phyloP scores from a whole-genome alignment of 306 rosid genomes.

The Lupinus albus region DNA sequence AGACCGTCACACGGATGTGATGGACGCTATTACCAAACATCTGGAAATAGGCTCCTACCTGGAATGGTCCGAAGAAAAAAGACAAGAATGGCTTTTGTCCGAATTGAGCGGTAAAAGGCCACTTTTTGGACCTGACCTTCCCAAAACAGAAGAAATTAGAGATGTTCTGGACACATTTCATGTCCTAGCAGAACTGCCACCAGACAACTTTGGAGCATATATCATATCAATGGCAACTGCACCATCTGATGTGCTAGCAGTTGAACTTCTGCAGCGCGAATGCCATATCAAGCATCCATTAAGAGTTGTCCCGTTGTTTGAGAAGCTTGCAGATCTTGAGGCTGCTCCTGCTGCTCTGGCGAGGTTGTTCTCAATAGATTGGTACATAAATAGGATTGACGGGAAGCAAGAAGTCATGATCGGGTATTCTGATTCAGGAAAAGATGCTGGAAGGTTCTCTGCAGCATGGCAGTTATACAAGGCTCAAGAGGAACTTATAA shows the following conservation, averaged over 20 bases:
- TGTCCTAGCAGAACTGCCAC: slow-evolving; percentile 87
- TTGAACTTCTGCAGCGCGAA: slow-evolving; percentile 90
- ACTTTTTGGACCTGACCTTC: slow-evolving; percentile 91
- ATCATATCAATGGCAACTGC: slow-evolving; percentile 98
- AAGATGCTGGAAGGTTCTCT: slow-evolving; percentile 95
- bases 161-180: slow-evolving; percentile 86
- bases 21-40: slow-evolving; percentile 89
- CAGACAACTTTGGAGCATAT: slow-evolving; percentile 93
- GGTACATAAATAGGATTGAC: slow-evolving; percentile 74
- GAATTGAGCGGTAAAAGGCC: slow-evolving; percentile 91
- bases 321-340: slow-evolving; percentile 92
- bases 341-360: slow-evolving; percentile 93
- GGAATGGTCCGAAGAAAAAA: slow-evolving; percentile 88
- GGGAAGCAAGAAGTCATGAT: slow-evolving; percentile 99
- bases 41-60: slow-evolving; percentile 86
- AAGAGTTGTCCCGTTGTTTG: slow-evolving; percentile 94
- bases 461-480: slow-evolving; percentile 97
- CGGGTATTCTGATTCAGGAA: slow-evolving; percentile 97
- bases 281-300: slow-evolving; percentile 75
- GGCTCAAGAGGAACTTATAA: slow-evolving; percentile 95
- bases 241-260: slow-evolving; percentile 93
- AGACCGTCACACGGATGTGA: slow-evolving; percentile 88
- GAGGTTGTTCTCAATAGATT: slow-evolving; percentile 82
- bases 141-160: slow-evolving; percentile 84
- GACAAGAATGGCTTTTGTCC: slow-evolving; percentile 91